Percentiles rank a stretch among this genome's conserved stretches.
phyloP scores from a whole-genome alignment of 1,284 basidiomycete species.

The Peniophora sp. region DNA sequence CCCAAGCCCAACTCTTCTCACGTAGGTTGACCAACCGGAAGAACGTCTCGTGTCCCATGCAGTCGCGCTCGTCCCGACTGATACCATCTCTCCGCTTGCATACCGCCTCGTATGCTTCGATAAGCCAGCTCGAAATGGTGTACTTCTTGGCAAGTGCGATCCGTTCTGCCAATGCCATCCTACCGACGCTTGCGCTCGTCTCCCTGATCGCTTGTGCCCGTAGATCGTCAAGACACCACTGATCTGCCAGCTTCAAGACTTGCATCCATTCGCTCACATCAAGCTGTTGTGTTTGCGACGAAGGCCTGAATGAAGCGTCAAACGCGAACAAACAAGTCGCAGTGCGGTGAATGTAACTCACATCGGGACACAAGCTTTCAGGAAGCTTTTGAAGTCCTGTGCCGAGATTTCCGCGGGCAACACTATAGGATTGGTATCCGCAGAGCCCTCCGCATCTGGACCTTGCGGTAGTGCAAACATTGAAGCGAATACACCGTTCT shows the following conservation, averaged over 20 bases:
- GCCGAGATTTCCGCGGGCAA: background rate
- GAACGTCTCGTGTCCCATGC: background rate
- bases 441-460: background rate
- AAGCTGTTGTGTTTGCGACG: background rate
- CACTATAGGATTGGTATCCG: background rate
- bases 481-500: background rate
- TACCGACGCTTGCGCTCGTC: background rate
- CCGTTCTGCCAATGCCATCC: background rate
- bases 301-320: background rate
- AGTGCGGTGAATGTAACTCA: background rate
- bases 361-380: background rate
- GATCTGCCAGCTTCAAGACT: slow-evolving; percentile 5
- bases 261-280: slow-evolving; percentile 6
- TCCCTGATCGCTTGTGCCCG: slow-evolving; percentile 1
- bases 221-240: slow-evolving; percentile 6
- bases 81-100: background rate
- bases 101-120: background rate
- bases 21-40: background rate
- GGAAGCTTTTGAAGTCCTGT: background rate
- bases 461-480: background rate
- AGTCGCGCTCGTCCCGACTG: background rate
- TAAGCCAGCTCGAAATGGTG: background rate
- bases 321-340: background rate
- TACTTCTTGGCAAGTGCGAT: background rate
- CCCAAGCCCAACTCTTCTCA: background rate